Percentiles rank a stretch among this genome's conserved stretches.
phyloP scores from a whole-genome alignment of 2,329 filamentous ascomycete species.

The Curvularia lunata region DNA sequence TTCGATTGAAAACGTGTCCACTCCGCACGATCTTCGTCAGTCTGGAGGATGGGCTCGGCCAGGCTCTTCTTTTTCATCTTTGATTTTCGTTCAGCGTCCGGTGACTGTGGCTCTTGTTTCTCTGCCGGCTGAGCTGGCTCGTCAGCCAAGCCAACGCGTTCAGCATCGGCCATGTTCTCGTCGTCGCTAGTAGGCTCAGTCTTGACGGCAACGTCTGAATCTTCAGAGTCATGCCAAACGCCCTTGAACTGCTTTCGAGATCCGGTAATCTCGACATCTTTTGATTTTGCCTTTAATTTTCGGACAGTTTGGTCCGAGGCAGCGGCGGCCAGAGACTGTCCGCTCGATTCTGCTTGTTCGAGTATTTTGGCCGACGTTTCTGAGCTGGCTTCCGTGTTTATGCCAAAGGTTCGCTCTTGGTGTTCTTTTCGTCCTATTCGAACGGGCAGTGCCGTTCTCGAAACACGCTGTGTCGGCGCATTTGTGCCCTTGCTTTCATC shows the following conservation, averaged over 20 bases:
- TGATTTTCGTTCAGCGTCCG: conserved; percentile 41
- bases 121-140: conserved; percentile 16
- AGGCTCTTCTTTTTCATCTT: conserved; percentile 28
- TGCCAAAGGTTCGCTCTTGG: conserved; percentile 59
- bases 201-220: conserved; percentile 56
- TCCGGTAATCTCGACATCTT: conserved; percentile 53
- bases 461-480: conserved; percentile 27
- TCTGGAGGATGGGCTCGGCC: conserved; percentile 55
- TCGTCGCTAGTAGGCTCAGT: conserved; percentile 61
- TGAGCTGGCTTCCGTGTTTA: conserved; percentile 61
- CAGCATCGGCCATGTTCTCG: conserved; percentile 40
- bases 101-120: conserved; percentile 42
- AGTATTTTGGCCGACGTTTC: conserved; percentile 52
- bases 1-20: conserved; percentile 57
- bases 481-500: conserved; percentile 44
- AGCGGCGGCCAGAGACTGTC: conserved; percentile 26
- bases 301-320: conserved; percentile 26
- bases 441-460: conserved; percentile 52
- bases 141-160: conserved; percentile 31
- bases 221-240: conserved; percentile 53
- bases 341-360: conserved; percentile 43
- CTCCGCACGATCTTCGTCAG: conserved; percentile 60
- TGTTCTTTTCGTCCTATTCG: conserved; percentile 64
- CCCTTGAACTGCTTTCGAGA: conserved; percentile 53
- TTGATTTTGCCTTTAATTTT: conserved; percentile 51